Evolutionary conservation across 1,284 basidiomycete genomes (phyloP), one percentile per base, ranked within the genome.

Genomic region (Rhodotorula sp.): DNA sequence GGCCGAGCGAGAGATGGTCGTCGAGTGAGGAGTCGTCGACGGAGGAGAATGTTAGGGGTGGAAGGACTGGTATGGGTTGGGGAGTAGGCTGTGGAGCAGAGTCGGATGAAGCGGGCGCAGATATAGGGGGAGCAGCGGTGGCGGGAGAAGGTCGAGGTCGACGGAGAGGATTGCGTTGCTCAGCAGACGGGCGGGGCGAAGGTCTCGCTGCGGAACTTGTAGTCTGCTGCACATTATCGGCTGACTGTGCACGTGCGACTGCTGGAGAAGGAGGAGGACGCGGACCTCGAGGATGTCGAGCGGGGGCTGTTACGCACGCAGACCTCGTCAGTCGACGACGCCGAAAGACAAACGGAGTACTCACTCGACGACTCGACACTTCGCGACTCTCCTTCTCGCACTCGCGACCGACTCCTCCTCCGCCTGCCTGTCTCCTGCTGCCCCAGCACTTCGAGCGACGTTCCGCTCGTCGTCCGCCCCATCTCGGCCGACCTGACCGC

Each of bases 1-100:
- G 50, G 6, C 68, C 68, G 56, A 70, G 64, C 13, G 68, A 70
- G 47, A 70, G 61, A 28, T 70, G 68, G 20, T 54, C 54, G 18
- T 70, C 68, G 57, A 67, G 57, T 7, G 53, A 28, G 28, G 60
- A 28, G 2, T 50, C 50, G 28, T 61, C 51, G 40, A 44, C 15
- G 40, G 40, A 11, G 7, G 60, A 61, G 22, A 61, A 51, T 20
- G 52, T 26, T 4, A 61, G 40, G 8, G 60, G 51, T 3, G 60
- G 60, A 13, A 61, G 31, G 28, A 51, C 40, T 4, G 40, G 40
- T 15, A 44, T 11, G 16, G 24, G 50, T 24, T n/a, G 58, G 44
- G 31, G 50, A 16, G 3, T 52, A 22, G 53, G 18, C 50, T 7
- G 52, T 1, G 13, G 18, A 13, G 44, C 28, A 2, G 60, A 48